Evolutionary conservation across 345 rosid genomes (phyloP).

Genomic region (Salix arbutifolia): DNA sequence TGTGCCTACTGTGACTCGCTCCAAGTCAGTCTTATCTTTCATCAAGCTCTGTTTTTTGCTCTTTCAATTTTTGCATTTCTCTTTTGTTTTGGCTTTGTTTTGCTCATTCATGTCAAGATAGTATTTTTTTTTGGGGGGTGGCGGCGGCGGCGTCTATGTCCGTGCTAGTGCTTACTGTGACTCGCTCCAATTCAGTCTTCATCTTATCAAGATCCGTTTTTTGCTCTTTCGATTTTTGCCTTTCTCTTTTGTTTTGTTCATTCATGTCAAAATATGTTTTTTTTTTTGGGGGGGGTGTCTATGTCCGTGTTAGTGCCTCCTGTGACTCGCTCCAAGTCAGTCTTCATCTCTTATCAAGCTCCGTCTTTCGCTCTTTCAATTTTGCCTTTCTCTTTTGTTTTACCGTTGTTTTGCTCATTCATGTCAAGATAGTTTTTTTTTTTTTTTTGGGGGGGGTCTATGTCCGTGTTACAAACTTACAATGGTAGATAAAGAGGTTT

Average conservation of each 20-base stretch:
- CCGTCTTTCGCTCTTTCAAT: background rate
- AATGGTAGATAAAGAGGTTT: background rate
- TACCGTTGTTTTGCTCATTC: background rate
- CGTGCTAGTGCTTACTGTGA: background rate
- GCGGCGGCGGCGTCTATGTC: background rate
- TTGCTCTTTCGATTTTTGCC: too few relatives aligned
- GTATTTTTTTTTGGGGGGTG: background rate
- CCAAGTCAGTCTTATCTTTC: constrained; percentile 18
- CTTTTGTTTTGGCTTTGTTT: too few relatives aligned
- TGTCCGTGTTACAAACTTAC: background rate
- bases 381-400: background rate
- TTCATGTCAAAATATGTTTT: too few relatives aligned
- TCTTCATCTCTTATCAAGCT: background rate
- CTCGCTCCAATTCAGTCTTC: too few relatives aligned
- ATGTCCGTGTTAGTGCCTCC: background rate
- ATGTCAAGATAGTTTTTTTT: background rate
- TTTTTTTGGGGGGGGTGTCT: too few relatives aligned
- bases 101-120: background rate
- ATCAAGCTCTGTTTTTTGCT: background rate
- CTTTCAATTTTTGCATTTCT: background rate
- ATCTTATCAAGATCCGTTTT: too few relatives aligned
- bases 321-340: constrained; percentile 21
- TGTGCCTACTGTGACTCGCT: constrained; percentile 4
- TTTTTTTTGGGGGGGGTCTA: background rate
- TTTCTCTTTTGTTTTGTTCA: too few relatives aligned